Percentiles rank a stretch among this genome's conserved stretches.
Conservation (phyloP, 2,329 filamentous ascomycete species). For the Trichoderma sp. region DNA sequence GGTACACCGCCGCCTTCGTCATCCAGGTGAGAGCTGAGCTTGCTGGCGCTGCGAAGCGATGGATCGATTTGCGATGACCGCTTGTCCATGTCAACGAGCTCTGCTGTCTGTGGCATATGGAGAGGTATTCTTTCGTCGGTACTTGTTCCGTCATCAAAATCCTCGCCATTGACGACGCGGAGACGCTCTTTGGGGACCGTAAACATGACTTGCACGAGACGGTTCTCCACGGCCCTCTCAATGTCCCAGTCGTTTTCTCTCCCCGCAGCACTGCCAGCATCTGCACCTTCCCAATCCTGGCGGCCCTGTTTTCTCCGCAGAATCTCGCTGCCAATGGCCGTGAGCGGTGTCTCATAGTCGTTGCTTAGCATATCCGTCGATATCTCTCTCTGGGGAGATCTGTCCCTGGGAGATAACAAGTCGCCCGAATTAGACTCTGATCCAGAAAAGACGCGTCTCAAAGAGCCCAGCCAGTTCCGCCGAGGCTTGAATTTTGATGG, state of each 20-base stretch:
- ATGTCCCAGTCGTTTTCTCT: conserved; percentile 73
- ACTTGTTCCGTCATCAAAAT: conserved; percentile 36
- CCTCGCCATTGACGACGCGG: conserved; percentile 83
- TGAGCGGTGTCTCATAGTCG: conserved; percentile 49
- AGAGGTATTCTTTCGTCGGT: conserved; percentile 34
- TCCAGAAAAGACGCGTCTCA: conserved; percentile 62
- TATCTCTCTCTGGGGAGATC: conserved; percentile 35
- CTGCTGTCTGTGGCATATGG: conserved; percentile 38
- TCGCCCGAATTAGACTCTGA: conserved; percentile 41
- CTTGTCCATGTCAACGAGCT: conserved; percentile 45
- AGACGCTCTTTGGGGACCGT: conserved; percentile 86
- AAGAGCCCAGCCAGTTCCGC: conserved; percentile 67
- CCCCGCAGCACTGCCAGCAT: conserved; percentile 35
- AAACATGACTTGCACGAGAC: conserved; percentile 84
- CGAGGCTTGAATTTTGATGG: conserved; percentile 59
- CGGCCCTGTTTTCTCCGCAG: conserved; percentile 58
- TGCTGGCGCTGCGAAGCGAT: conserved; percentile 17
- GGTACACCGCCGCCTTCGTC: conserved; percentile 23
- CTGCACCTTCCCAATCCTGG: conserved; percentile 52
- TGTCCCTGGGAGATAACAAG: conserved; percentile 33
- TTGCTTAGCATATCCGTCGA: conserved; percentile 39
- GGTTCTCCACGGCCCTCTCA: conserved; percentile 68
- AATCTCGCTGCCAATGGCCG: conserved; percentile 50
- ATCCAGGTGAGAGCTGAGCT: conserved; percentile 15
- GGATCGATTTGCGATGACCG: not conserved